A percentile compares a stretch with the other conserved stretches of the same genome.
These are phyloP conservation scores for Suillus lakei DNA, from an alignment of 768 basidiomycete species.

Conservation along the genomic window DNA sequence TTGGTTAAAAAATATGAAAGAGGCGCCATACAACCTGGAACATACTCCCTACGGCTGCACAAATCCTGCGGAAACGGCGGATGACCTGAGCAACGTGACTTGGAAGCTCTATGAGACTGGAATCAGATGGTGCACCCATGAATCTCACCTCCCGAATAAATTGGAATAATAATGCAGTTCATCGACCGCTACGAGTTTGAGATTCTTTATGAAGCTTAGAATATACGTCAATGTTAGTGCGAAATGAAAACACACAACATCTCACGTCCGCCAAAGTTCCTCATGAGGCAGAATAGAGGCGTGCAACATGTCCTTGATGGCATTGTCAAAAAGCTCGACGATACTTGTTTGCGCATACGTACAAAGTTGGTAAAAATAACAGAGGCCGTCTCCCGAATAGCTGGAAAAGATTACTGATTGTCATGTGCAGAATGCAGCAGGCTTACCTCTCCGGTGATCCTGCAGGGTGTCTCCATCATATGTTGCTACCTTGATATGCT, in stretches of 20 bases:
- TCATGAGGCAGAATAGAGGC: conserved; percentile 85
- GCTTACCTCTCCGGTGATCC: conserved; percentile 62
- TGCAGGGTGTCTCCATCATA: conserved; percentile 90
- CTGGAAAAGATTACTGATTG: conserved; percentile 35
- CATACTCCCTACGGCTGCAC: conserved; percentile 78
- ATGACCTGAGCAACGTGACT: conserved; percentile 85
- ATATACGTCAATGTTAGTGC: conserved; percentile 10
- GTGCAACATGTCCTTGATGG: conserved; percentile 78
- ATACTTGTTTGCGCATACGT: conserved; percentile 20
- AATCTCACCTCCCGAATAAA: conserved; percentile 71
- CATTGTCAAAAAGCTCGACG: background rate
- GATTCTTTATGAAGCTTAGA: conserved; percentile 71
- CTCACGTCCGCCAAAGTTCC: conserved; percentile 77
- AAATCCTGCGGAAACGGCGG: conserved; percentile 75
- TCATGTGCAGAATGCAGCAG: background rate
- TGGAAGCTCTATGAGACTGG: conserved; percentile 7
- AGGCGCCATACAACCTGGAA: conserved; percentile 5
- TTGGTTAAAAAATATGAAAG: conserved; percentile 5
- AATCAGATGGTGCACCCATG: background rate
- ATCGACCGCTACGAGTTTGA: conserved; percentile 81
- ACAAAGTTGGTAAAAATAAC: conserved; percentile 92
- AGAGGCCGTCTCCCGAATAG: conserved; percentile 72
- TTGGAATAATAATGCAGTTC: conserved; percentile 89
- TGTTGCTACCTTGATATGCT: conserved; percentile 67
- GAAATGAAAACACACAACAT: conserved; percentile 1